phyloP scores from a whole-genome alignment of 257 asterid genomes.

The Lantana camara region DNA sequence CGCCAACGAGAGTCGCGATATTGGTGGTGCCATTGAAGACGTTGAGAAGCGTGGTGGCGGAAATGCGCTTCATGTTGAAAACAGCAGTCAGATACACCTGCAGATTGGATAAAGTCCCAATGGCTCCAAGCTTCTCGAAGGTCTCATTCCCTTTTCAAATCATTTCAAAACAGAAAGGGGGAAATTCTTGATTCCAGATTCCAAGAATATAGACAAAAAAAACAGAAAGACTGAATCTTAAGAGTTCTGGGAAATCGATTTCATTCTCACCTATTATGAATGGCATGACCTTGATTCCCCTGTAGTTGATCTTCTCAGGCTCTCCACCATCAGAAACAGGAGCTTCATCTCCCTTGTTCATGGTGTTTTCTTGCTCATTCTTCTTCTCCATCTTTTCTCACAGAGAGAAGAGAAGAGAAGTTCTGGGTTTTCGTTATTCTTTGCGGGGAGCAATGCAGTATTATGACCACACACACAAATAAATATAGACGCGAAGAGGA shows the following conservation, averaged over 20 bases:
- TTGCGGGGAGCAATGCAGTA: not conserved
- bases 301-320: constrained; percentile 34
- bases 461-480: not conserved
- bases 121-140: constrained; percentile 79
- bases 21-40: constrained; percentile 71
- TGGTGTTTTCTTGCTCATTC: constrained; percentile 19
- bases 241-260: not conserved
- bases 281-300: constrained; percentile 48
- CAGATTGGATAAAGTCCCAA: constrained; percentile 61
- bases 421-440: not conserved
- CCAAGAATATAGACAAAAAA: not conserved
- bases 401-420: too few species aligned
- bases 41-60: constrained; percentile 57
- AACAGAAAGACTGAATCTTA: not conserved
- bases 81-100: constrained; percentile 61
- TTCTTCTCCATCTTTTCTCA: constrained; percentile 32
- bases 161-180: not conserved
- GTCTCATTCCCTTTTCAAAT: constrained; percentile 69
- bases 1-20: constrained; percentile 62
- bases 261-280: constrained; percentile 38
- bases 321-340: constrained; percentile 10
- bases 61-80: constrained; percentile 53
- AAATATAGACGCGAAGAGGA: not conserved
- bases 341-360: constrained; percentile 8
- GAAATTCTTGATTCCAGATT: not conserved